Base-by-base conservation (phyloP, 495 filamentous ascomycete genomes). In the Aspergillus ostianus region DNA sequence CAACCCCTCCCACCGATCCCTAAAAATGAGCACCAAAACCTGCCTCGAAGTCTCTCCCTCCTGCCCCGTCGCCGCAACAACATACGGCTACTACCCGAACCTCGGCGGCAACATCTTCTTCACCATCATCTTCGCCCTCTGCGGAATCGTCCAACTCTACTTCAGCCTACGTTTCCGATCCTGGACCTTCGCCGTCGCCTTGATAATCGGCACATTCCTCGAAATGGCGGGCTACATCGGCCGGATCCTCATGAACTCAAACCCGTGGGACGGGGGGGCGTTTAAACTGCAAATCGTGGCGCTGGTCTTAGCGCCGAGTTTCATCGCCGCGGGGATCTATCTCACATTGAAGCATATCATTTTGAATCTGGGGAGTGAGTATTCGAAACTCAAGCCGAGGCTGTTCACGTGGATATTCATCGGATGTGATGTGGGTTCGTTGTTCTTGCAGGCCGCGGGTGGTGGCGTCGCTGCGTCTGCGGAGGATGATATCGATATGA, bases 361-460 rank as follows among this genome's bases (percentile, higher is more conserved):
- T 57, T 72, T 88, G 18, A 70, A 75, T 30, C 71, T 89, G 45
- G 80, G 80, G 59, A 73, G 83, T 13, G 57, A 70, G 27, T 76
- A 84, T 57, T 87, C 85, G 10, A 76, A 74, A 56, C 62, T 89
- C 10, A 79, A 76, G 15, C 84, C 87, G 7, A 74, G 74, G 13
- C 77, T 78, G 20, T 89, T 88, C 71, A 87, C 87, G 41, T 86
- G 80, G 78, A 78, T 84, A 65, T 90, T 90, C 76, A 85, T 89
- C 32, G 79, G 80, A 29, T 85, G 84, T 61, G 87, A 90, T 70
- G 70, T 88, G 13, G 80, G 83, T 19, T 88, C 85, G 54, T 73
- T 90, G 19, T 52, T 84, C 19, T 67, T 89, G 29, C 87, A 90
- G 69, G 86, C 82, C 48, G 79, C 84, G 12, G 87, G 87, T 51